Evolutionary conservation across 2,329 filamentous ascomycete species (phyloP), one percentile per base, ranked within the genome.

Genomic region (Alternaria angustiovoidea): DNA sequence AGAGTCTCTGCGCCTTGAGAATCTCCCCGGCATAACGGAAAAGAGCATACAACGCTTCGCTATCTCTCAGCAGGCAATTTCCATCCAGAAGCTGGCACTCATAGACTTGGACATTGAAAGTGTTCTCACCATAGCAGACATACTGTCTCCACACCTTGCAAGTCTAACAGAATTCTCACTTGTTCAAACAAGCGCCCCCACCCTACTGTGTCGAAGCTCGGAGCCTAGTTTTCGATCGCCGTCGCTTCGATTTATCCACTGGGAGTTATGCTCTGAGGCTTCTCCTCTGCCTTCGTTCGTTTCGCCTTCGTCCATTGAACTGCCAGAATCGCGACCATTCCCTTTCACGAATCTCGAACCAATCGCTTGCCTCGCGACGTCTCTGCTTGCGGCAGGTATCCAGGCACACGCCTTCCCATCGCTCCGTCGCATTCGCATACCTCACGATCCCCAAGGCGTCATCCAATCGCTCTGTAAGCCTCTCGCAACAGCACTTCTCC

Each of bases 401-500:
- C 77, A 78, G 5, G 83, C 85, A 1, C 80, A 80, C 5, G 87
- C 87, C 0, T 91, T 94, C 69, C 91, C 91, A 0, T 74, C 79
- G 0, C 82, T 94, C 9, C 81, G 80, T 9, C 80, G 73, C 1
- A 78, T 93, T 18, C 86, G 91, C 54, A 82, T 87, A 0, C 91
- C 90, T 1, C 87, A 87, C 58, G 91, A 94, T 65, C 85, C 89
- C 1, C 86, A 91, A 5, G 91, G 90, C 26, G 67, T 86, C 7
- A 87, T 93, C 63, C 91, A 94, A 77, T 79, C 82, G 1, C 82
- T 93, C 1, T 94, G 91, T 75, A 85, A 84, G 43, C 90, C 90
- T 0, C 79, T 84, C 4, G 85, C 85, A 30, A 82, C 82, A 30
- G 80, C 86, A 20, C 83, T 87, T 41, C 78, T 85, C 22, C 81